phyloP scores from a whole-genome alignment of 345 rosid species.

The Linum tenue region DNA sequence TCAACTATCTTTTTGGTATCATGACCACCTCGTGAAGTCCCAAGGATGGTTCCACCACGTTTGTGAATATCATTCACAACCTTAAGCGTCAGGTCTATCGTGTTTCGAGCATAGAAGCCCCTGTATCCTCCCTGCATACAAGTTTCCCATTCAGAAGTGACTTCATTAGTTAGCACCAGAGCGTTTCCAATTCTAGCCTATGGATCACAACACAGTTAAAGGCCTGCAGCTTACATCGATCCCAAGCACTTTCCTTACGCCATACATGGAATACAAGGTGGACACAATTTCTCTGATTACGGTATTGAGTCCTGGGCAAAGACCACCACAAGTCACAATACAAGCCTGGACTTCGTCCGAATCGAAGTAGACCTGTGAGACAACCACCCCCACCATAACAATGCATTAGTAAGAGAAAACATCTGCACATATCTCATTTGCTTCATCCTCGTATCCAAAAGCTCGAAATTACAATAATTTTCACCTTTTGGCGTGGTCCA shows the following conservation, averaged over 20 bases:
- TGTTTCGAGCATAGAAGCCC: slow-evolving; percentile 28
- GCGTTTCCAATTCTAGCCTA: background rate
- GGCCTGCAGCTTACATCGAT: background rate
- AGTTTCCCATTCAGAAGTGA: background rate
- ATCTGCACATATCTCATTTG: background rate
- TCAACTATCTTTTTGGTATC: slow-evolving; percentile 24
- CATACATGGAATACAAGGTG: slow-evolving; percentile 1
- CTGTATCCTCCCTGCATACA: slow-evolving; percentile 26
- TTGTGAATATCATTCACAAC: slow-evolving; percentile 29
- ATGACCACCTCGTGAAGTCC: slow-evolving; percentile 31
- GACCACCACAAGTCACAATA: slow-evolving; percentile 7
- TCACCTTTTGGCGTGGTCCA: slow-evolving; percentile 83
- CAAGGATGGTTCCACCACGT: slow-evolving; percentile 29
- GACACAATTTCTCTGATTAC: slow-evolving; percentile 1
- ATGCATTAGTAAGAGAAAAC: background rate
- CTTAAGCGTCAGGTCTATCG: slow-evolving; percentile 17
- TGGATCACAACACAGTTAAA: background rate
- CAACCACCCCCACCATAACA: background rate
- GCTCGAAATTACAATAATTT: background rate
- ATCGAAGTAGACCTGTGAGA: slow-evolving; percentile 1
- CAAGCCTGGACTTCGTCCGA: background rate
- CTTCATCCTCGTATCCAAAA: background rate
- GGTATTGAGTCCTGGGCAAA: slow-evolving; percentile 3
- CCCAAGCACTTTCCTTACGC: background rate
- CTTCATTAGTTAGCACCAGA: background rate